Conservation (phyloP, 1,139 yeast genomes). For the Ogataea hybrid region DNA sequence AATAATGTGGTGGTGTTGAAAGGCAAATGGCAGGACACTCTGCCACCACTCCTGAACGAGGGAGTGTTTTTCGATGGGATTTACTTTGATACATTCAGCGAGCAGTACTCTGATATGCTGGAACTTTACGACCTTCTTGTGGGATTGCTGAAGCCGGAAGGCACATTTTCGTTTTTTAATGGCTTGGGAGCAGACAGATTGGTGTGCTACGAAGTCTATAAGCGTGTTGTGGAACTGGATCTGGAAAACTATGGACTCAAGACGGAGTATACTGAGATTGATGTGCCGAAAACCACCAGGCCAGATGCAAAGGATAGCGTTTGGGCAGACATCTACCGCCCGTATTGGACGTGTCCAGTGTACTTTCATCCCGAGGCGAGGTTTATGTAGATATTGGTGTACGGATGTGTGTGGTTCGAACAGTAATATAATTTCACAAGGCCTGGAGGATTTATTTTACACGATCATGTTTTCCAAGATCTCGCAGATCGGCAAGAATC, state of each 20-base stretch:
- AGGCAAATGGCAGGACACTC: slow-evolving; percentile 89
- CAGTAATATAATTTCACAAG: not conserved
- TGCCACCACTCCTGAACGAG: slow-evolving; percentile 59
- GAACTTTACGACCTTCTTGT: slow-evolving; percentile 80
- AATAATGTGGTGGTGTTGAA: slow-evolving; percentile 69
- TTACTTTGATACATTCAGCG: slow-evolving; percentile 92
- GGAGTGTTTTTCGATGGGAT: slow-evolving; percentile 84
- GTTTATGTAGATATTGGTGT: slow-evolving; percentile 30
- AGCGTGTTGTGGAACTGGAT: slow-evolving; percentile 77
- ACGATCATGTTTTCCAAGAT: slow-evolving; percentile 55
- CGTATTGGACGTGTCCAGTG: slow-evolving; percentile 72
- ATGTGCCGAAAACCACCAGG: slow-evolving; percentile 38
- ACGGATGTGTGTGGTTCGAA: no score
- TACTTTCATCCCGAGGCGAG: slow-evolving; percentile 64
- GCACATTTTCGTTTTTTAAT: slow-evolving; percentile 85
- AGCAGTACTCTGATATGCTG: slow-evolving; percentile 80
- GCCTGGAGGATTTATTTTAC: not conserved
- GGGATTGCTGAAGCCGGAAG: slow-evolving; percentile 77
- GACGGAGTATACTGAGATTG: slow-evolving; percentile 49
- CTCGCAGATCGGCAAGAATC: slow-evolving; percentile 61
- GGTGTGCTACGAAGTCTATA: slow-evolving; percentile 86
- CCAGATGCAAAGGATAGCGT: slow-evolving; percentile 40
- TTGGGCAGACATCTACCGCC: slow-evolving; percentile 70
- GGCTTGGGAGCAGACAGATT: slow-evolving; percentile 96
- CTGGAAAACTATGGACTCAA: slow-evolving; percentile 73